Percentiles rank a stretch among this genome's conserved stretches.
phyloP scores from a whole-genome alignment of 306 rosid genomes.

The Begonia fuchsioides region DNA sequence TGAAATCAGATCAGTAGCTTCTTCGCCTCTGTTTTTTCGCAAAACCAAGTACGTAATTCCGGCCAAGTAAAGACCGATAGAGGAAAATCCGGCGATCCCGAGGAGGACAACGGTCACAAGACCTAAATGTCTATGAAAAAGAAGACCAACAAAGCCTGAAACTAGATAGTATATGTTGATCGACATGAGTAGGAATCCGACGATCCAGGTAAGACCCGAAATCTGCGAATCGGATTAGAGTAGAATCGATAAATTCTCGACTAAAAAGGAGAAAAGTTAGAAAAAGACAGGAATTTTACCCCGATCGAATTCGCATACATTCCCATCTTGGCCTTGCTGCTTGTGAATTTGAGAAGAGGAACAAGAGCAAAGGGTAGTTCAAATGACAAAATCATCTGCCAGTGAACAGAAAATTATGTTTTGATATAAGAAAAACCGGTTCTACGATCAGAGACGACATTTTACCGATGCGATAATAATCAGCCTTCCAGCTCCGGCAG shows the following conservation, averaged over 20 bases:
- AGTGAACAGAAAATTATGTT: constrained; percentile 1
- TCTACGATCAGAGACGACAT: neutral
- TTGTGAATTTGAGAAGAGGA: constrained; percentile 92
- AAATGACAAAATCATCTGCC: constrained; percentile 92
- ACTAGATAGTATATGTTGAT: constrained; percentile 67
- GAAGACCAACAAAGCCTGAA: constrained; percentile 51
- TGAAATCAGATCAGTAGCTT: constrained; percentile 46
- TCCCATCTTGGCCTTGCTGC: constrained; percentile 89
- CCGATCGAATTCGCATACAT: constrained; percentile 41
- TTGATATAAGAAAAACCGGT: too few relatives aligned
- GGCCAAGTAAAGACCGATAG: constrained; percentile 61
- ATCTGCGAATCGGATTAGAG: constrained; percentile 27
- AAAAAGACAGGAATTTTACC: constrained; percentile 22
- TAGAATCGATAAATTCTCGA: neutral
- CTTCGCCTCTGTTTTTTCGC: constrained; percentile 33
- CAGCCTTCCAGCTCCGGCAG: constrained; percentile 87
- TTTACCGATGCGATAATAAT: constrained; percentile 88
- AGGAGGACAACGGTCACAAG: constrained; percentile 37
- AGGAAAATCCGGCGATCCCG: constrained; percentile 72
- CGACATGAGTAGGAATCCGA: constrained; percentile 54
- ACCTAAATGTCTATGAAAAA: constrained; percentile 39
- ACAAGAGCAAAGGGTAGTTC: constrained; percentile 90
- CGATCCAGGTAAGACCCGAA: constrained; percentile 57
- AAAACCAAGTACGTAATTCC: constrained; percentile 63
- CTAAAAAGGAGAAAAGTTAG: neutral